A percentile compares a stretch with the other conserved stretches of the same genome.
phyloP scores from a whole-genome alignment of 75 land plant genomes.

The Cupressus sempervirens region DNA sequence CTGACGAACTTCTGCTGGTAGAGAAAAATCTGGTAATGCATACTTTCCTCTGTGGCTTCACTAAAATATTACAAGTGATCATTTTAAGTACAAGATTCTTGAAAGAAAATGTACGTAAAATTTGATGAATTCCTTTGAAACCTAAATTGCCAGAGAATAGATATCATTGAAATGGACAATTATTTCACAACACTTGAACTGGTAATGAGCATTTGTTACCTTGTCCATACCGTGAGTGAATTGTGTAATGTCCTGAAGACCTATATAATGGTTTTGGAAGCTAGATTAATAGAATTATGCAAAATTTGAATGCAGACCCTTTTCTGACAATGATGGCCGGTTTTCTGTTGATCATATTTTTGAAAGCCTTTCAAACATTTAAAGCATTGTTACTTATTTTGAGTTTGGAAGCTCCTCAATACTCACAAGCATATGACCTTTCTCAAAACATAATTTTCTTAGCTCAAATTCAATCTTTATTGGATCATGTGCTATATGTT shows the following conservation, averaged over 20 bases:
- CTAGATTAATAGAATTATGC: no score
- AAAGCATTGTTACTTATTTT: neutral
- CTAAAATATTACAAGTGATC: neutral
- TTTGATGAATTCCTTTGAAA: neutral
- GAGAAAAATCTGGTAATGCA: neutral
- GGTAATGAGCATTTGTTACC: neutral
- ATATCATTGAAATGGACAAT: neutral
- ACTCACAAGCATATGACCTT: neutral
- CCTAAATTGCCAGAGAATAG: neutral
- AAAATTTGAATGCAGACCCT: no score
- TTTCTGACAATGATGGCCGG: no score
- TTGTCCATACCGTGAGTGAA: no score
- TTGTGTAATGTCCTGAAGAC: no score
- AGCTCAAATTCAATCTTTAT: neutral
- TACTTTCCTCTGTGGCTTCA: neutral
- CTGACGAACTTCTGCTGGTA: neutral
- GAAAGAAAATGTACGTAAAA: neutral
- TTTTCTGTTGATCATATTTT: no score
- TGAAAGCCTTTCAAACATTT: neutral
- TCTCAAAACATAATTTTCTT: neutral
- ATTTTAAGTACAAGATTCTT: neutral
- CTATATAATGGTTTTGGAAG: no score
- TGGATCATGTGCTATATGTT: neutral
- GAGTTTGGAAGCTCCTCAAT: neutral
- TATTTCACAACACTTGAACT: neutral